These are phyloP conservation scores for Ustilago tritici DNA, from an alignment of 1,284 basidiomycete genomes.

Conservation along the genomic window DNA sequence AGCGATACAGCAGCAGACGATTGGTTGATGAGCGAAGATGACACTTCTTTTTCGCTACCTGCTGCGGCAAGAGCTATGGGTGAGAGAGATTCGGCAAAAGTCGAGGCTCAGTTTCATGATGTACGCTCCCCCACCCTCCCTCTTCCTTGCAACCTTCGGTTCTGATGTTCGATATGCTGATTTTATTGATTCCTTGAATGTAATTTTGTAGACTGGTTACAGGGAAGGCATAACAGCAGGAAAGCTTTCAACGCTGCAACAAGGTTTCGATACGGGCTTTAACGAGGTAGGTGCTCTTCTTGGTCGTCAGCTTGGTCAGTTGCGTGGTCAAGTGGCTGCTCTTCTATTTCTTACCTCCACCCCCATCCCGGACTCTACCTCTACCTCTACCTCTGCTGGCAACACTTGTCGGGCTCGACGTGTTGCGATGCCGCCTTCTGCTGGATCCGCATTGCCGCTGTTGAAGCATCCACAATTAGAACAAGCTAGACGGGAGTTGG, in stretches of 20 bases:
- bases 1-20: slow-evolving; percentile 40
- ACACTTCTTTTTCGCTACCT: slow-evolving; percentile 15
- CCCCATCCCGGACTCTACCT: neutral
- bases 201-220: slow-evolving; percentile 78
- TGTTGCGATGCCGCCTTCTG: neutral
- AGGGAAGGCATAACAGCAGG: slow-evolving; percentile 87
- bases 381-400: neutral
- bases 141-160: neutral
- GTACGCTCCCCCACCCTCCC: slow-evolving; percentile 23
- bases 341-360: slow-evolving; percentile 70
- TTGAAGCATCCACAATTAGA: slow-evolving; percentile 13
- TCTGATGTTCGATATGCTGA: neutral
- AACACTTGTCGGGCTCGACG: neutral
- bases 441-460: slow-evolving; percentile 12
- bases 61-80: slow-evolving; percentile 37
- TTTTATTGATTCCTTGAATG: neutral
- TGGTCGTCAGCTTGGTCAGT: slow-evolving; percentile 78
- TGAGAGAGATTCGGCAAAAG: slow-evolving; percentile 46
- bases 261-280: slow-evolving; percentile 84
- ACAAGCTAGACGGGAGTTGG: slow-evolving; percentile 18
- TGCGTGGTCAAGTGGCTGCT: slow-evolving; percentile 78
- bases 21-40: slow-evolving; percentile 54
- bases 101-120: slow-evolving; percentile 53
- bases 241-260: slow-evolving; percentile 82
- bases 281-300: slow-evolving; percentile 78